A percentile compares a stretch with the other conserved stretches of the same genome.
phyloP scores from a whole-genome alignment of 768 basidiomycete genomes.

The Jaapia argillacea region DNA sequence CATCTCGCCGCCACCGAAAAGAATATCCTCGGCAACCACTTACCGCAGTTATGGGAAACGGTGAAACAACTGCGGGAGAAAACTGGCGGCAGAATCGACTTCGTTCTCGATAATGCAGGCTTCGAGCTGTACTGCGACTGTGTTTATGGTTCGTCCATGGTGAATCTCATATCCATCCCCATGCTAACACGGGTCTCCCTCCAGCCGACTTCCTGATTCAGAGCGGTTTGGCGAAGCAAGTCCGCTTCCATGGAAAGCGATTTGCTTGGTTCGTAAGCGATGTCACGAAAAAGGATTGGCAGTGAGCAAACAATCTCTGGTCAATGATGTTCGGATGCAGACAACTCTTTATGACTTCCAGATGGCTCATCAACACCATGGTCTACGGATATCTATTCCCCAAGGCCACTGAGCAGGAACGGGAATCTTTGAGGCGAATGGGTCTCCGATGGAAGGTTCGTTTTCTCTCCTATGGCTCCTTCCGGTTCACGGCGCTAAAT shows the following conservation, averaged over 20 bases:
- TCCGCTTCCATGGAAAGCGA: constrained; percentile 93
- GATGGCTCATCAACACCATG: constrained; percentile 85
- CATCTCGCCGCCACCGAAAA: constrained; percentile 92
- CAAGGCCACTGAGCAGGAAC: constrained; percentile 66
- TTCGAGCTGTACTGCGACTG: constrained; percentile 84
- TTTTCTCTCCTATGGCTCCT: not conserved
- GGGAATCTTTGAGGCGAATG: constrained; percentile 70
- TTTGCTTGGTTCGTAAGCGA: constrained; percentile 95
- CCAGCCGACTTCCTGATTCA: constrained; percentile 90
- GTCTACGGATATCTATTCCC: constrained; percentile 91
- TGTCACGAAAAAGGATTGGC: constrained; percentile 89
- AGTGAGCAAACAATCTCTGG: too few species aligned
- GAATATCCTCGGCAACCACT: constrained; percentile 88
- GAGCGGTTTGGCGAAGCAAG: constrained; percentile 71
- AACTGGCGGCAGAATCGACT: constrained; percentile 68
- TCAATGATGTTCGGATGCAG: too few species aligned
- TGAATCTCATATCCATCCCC: not conserved
- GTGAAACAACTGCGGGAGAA: constrained; percentile 61
- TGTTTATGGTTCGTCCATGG: constrained; percentile 61
- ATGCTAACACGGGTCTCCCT: constrained; percentile 8
- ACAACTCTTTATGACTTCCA: too few species aligned
- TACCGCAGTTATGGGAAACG: constrained; percentile 60
- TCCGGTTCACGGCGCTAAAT: not conserved
- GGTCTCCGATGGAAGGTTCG: constrained; percentile 84
- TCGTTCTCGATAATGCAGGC: constrained; percentile 82